Evolutionary conservation across 768 basidiomycete genomes (phyloP).

Genomic region (Ramaria sp.): DNA sequence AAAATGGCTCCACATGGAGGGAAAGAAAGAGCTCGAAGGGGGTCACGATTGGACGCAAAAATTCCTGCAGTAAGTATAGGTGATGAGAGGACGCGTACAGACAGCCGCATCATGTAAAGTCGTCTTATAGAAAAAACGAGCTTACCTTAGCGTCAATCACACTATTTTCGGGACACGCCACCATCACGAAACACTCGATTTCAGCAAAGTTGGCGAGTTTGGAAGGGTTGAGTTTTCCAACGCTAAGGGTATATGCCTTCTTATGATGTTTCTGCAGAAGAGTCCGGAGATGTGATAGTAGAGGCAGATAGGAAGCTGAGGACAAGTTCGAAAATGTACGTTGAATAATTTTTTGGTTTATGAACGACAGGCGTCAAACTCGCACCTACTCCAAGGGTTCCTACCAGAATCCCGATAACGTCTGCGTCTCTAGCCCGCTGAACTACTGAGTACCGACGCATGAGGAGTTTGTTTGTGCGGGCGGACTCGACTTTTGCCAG

Average conservation of each 20-base stretch:
- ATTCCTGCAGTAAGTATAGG: slow-evolving; percentile 46
- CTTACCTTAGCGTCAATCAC: slow-evolving; percentile 60
- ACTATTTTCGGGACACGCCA: slow-evolving; percentile 91
- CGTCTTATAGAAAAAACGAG: background rate
- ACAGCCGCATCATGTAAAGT: background rate
- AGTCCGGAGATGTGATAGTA: slow-evolving; percentile 71
- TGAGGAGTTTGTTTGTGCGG: slow-evolving; percentile 71
- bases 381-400: slow-evolving; percentile 82
- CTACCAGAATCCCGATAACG: slow-evolving; percentile 90
- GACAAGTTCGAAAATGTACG: background rate
- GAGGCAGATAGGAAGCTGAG: slow-evolving; percentile 72
- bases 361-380: too few relatives aligned
- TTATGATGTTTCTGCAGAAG: slow-evolving; percentile 58
- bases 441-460: slow-evolving; percentile 79
- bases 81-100: too few relatives aligned
- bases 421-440: slow-evolving; percentile 88
- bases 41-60: slow-evolving; percentile 82
- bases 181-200: slow-evolving; percentile 90
- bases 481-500: slow-evolving; percentile 45
- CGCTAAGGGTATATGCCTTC: slow-evolving; percentile 90
- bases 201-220: slow-evolving; percentile 95
- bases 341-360: too few relatives aligned
- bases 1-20: slow-evolving; percentile 54
- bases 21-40: slow-evolving; percentile 86
- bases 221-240: slow-evolving; percentile 89